Base-by-base conservation (phyloP, 768 basidiomycete genomes). In the Agaricus sinodeliciosus region DNA sequence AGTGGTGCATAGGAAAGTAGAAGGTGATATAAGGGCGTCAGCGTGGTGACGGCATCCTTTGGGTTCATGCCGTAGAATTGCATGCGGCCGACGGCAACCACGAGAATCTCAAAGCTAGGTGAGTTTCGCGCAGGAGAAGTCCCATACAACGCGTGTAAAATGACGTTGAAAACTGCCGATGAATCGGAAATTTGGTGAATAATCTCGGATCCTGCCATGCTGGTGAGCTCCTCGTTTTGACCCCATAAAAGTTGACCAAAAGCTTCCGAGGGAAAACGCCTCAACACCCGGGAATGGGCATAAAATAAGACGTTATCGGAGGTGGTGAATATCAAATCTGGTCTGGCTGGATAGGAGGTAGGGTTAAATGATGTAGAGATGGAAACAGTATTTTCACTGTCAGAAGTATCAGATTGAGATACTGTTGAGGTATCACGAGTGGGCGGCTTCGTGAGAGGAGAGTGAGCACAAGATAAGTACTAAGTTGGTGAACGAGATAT, bases 281-380 rank as follows among this genome's bases (percentile, higher is more conserved):
- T 66, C 27, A 86, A 61, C 39, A 73, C 58, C 12, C 70, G 57
- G 0, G 67, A 60, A 61, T 85, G 79, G 2, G 77, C 78, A 56
- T 83, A 83, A 69, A 85, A 85, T 58, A 82, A 75, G 25, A 86
- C 80, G 0, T 72, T 73, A 55, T 85, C 84, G 34, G 77, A 72
- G 8, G 80, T 78, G 50, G 77, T 60, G 49, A 83, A 59, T 48
- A 80, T 67, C 16, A 58, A 55, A 42, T 65, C 60, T 8, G 61
- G 51, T 4, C 43, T 51, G 9, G 47, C 31, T 18, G 55, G n/a
- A 48, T 60, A 51, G 3, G 57, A 47, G 15, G 54, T 50, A 7
- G 65, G 62, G 35, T 62, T 48, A 53, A 69, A 69, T 7, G 59
- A 47, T 1, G 64, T 63, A 3, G 66, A 65, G 11, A 53, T 34